These are phyloP conservation scores for Globisporangium echinulatum DNA, from an alignment of 352 stramenopile species.

Conservation along the genomic window DNA sequence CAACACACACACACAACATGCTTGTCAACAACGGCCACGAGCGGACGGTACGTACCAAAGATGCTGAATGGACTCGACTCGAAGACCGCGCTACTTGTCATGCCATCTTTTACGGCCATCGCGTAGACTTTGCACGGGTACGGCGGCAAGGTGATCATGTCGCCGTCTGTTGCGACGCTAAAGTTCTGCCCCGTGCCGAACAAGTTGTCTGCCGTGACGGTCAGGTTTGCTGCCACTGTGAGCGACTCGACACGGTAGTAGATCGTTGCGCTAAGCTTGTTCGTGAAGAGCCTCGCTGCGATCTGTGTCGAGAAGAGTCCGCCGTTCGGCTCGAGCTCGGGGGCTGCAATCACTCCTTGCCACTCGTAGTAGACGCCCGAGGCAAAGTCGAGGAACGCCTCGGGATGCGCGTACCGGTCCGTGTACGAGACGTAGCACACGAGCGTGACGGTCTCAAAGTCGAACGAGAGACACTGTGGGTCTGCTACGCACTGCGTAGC, in stretches of 20 bases:
- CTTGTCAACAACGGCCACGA: background rate
- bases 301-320: constrained; percentile 53
- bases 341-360: constrained; percentile 40
- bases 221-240: constrained; percentile 2
- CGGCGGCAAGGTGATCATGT: constrained; percentile 42
- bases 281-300: constrained; percentile 42
- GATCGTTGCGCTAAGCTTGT: constrained; percentile 47
- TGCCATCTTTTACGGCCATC: constrained; percentile 55
- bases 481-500: constrained; percentile 42
- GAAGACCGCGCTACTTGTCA: constrained; percentile 40
- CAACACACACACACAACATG: background rate
- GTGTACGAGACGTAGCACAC: constrained; percentile 74
- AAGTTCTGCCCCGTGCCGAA: constrained; percentile 22
- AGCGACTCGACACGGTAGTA: constrained; percentile 41
- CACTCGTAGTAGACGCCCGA: constrained; percentile 76
- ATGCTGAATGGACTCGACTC: constrained; percentile 51
- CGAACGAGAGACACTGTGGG: constrained; percentile 60
- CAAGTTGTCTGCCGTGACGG: constrained; percentile 15
- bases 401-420: constrained; percentile 55
- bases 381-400: constrained; percentile 60
- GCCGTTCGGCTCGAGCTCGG: constrained; percentile 52
- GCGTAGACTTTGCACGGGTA: constrained; percentile 59
- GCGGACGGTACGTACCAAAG: constrained; percentile 27
- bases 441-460: constrained; percentile 44
- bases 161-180: constrained; percentile 25